These are phyloP conservation scores for Fusarium mundagurra DNA, from an alignment of 2,329 filamentous ascomycete genomes.

Conservation along the genomic window DNA sequence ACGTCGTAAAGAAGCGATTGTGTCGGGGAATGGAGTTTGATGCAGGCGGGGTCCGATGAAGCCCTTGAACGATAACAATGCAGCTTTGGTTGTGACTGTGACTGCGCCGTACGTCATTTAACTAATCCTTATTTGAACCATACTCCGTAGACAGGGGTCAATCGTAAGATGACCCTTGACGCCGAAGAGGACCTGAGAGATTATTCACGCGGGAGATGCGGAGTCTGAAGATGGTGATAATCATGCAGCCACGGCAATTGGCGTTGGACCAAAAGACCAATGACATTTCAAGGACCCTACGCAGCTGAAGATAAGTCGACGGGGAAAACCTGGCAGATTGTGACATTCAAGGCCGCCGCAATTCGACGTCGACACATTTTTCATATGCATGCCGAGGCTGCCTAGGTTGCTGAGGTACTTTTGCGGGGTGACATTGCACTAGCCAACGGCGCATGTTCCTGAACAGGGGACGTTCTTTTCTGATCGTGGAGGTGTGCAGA, in stretches of 20 bases:
- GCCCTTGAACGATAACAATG: neutral
- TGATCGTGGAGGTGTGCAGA: constrained; percentile 20
- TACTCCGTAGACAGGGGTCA: constrained; percentile 1
- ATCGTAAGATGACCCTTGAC: neutral
- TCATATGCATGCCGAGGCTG: constrained; percentile 45
- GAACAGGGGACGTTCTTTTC: constrained; percentile 25
- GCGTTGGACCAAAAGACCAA: neutral
- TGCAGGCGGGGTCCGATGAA: neutral
- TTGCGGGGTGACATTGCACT: constrained; percentile 20
- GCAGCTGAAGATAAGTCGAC: neutral
- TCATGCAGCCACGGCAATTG: constrained; percentile 8
- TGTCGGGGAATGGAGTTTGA: neutral
- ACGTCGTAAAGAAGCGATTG: neutral
- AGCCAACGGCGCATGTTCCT: constrained; percentile 19
- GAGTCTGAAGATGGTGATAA: neutral
- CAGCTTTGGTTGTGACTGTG: neutral
- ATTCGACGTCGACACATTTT: constrained; percentile 29
- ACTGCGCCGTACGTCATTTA: neutral
- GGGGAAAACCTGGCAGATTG: neutral
- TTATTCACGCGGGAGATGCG: neutral
- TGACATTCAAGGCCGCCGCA: constrained; percentile 4
- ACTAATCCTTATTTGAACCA: constrained; percentile 18
- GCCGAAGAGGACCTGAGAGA: constrained; percentile 8
- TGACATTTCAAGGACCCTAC: neutral
- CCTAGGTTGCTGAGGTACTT: constrained; percentile 36